Evolutionary conservation across 495 filamentous ascomycete genomes (phyloP), one percentile per base, ranked within the genome.

Genomic region (Entonaema liquescens): DNA sequence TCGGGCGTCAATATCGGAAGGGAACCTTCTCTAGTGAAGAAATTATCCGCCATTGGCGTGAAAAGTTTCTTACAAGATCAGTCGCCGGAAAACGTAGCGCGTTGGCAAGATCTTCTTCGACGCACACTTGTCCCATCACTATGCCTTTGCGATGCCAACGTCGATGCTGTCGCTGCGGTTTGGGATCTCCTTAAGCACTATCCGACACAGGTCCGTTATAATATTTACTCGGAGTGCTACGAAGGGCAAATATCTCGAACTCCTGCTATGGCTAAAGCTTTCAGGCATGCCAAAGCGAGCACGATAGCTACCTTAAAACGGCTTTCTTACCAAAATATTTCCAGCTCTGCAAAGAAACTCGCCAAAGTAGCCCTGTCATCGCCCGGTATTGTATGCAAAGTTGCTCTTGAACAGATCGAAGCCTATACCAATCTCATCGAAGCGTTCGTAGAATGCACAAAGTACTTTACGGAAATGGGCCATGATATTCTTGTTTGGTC

Each of bases 401-500:
- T 94, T 44, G 92, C 93, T 11, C 86, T 98, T 60, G 86, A 84
- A 33, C 93, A 97, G 74, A 93, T 97, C 50, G 93, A 98, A 79
- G 87, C 89, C 0, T 98, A 98, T 77, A 91, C 91, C 74, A 98
- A 98, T 74, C 85, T 98, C 35, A 94, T 95, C 63, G 93, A 97
- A 63, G 91, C 91, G 8, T 91, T 99, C 56, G 93, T 98, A 29
- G 93, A 97, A 76, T 97, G 93, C 74, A 93, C 91, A 31, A 90
- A 92, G 69, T 97, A 97, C 73, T 97, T 98, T 74, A 97, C 95
- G 1, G 88, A 91, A 59, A 85, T 98, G 28, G 95, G 90, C 1
- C 97, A 97, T 74, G 96, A 99, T 76, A 91, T 98, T 42, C 84
- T 98, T 59, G 92, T 93, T 31, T 97, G 94, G 92, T 88, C 89